Evolutionary conservation across 179 eudicot genomes (phyloP), one percentile per base, ranked within the genome.

Genomic region (Silene noctiflora): DNA sequence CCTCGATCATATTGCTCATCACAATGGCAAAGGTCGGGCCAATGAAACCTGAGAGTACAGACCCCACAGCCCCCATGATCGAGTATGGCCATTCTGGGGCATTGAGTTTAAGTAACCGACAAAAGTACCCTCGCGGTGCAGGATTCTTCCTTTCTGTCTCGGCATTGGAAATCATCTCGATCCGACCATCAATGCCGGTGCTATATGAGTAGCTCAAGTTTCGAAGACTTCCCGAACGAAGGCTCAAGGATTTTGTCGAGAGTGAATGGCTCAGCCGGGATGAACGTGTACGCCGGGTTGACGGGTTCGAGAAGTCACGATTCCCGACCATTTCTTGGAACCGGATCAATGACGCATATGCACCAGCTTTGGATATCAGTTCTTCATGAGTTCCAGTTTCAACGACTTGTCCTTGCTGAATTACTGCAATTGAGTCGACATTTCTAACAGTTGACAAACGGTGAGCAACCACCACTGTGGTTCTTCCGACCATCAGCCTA

Each of bases 61-160:
- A 96, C 61, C 99, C 99, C 2, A 89, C 86, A 35, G 99, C 99
- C 42, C 99, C 99, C 94, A 91, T 90, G 73, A 96, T 80, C 0
- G 98, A 93, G 84, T 96, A 96, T 6, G 99, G 99, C 99, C 99
- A 96, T 78, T 96, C 99, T 0, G 99, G 99, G 31, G 94, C 97
- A 74, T 96, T 96, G 9, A 96, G 77, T 76, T 93, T 96, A 4
- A 96, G 87, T 81, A 96, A 89, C 76, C 99, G 75, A 44, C 83
- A 90, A 81, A 96, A 91, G 64, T 96, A 96, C 8, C 84, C 84
- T 12, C 85, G 79, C n/a, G 99, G 99, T 3, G 99, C 99, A 1
- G 89, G 91, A 59, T 88, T 96, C 83, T 96, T 96, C 76, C 89
- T 85, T 58, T 91, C 97, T 0, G 96, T 88, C 81, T 96, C 99